These are phyloP conservation scores for Symmetrospora coprosmae DNA, from an alignment of 768 basidiomycete species.

Conservation along the genomic window DNA sequence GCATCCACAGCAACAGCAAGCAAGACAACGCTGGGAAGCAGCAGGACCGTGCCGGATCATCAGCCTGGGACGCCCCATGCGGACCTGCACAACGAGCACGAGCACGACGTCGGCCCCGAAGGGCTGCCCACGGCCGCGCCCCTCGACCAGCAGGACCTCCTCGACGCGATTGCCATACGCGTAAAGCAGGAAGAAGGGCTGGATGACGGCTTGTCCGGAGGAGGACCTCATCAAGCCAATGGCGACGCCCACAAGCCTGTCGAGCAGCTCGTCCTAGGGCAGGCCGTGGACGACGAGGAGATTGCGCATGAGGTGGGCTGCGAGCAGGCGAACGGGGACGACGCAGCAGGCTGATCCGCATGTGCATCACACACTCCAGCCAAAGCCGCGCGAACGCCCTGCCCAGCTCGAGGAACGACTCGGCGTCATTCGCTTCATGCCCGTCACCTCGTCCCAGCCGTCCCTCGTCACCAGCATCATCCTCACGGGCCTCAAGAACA, in stretches of 20 bases:
- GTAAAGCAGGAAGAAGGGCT: conserved; percentile 20
- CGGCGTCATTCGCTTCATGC: conserved; percentile 65
- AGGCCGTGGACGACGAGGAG: neutral
- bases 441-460: conserved; percentile 67
- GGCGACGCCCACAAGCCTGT: neutral
- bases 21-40: neutral
- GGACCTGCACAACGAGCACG: conserved; percentile 2
- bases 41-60: conserved; percentile 14
- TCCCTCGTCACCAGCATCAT: conserved; percentile 61
- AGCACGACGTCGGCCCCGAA: neutral
- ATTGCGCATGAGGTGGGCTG: conserved; percentile 1
- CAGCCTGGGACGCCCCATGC: conserved; percentile 17
- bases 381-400: conserved; percentile 48
- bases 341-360: no score
- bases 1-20: neutral
- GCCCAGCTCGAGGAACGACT: conserved; percentile 65
- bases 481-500: conserved; percentile 84
- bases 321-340: no score
- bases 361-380: neutral
- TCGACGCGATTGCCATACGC: conserved; percentile 5
- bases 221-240: neutral
- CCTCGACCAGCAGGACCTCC: conserved; percentile 10
- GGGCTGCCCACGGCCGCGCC: no score
- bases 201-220: neutral
- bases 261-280: conserved; percentile 8